Evolutionary conservation across 2,329 filamentous ascomycete species (phyloP), one percentile per base, ranked within the genome.

Genomic region (Alternaria gaisen): DNA sequence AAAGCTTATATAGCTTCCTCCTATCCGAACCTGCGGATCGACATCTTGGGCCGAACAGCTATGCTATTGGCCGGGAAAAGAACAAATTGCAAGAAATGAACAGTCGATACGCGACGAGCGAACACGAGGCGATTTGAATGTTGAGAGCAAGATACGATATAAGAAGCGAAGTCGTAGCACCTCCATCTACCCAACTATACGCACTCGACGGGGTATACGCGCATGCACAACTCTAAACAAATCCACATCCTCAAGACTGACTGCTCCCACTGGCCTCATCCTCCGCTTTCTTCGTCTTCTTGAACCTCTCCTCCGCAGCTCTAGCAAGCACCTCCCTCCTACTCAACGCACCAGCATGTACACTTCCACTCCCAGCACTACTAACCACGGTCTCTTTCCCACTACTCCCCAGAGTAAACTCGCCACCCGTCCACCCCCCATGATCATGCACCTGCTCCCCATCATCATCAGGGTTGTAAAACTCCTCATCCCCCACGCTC

Each of bases 311-410:
- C 78, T 93, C 91, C 0, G 90, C 90, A 5, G 91, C 91, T 55
- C 83, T 87, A 0, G 92, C 92, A 55, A 95, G 82, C 36, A 93
- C 86, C 71, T 96, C 92, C 58, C 93, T 85, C 64, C 91, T 83
- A 67, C 83, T 90, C 77, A 92, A 73, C n/a, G 83, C 80, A 10
- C 78, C 80, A n/a, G 66, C 72, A 7, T 79, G 41, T 66, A 68
- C 67, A 47, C 48, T 66, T 32, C 68, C 71, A 44, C 69, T 72
- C 18, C 67, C 69, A 9, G 63, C 70, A 60, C 68, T 66, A 57
- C 72, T 69, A 18, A 68, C 60, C 24, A 74, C 66, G 48, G 61
- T 69, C 42, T 62, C 65, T 14, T 51, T 56, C 3, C 70, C 67
- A 18, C 36, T 61, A 36, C 69, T 70, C 3, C 77, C 75, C 41